phyloP scores from a whole-genome alignment of 192 early-diverging fungal species.

The Chytriomyces sp. region DNA sequence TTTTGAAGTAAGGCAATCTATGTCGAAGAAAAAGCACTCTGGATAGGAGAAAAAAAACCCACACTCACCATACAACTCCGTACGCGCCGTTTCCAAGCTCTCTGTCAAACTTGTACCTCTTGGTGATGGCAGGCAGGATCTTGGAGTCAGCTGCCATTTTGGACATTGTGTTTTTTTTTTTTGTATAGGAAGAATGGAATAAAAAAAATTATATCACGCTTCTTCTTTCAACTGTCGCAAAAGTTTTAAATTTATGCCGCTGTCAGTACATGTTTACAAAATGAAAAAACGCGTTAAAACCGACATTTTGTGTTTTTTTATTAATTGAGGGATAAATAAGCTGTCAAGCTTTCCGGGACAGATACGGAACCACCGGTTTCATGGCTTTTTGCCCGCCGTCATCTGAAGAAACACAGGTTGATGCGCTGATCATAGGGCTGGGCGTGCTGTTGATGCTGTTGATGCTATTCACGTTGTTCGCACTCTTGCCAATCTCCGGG shows the following conservation, averaged over 20 bases:
- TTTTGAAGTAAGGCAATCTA: neutral
- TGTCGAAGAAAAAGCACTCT: neutral
- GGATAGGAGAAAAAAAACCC: neutral
- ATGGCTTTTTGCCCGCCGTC: neutral
- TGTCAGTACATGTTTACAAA: no score
- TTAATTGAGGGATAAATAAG: no score
- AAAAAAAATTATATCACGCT: no score
- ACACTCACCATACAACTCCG: conserved; percentile 41
- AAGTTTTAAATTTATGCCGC: no score
- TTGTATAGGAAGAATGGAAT: no score
- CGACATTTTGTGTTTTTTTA: no score
- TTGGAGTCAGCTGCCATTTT: conserved; percentile 17
- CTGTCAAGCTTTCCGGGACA: neutral
- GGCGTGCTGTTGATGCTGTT: neutral
- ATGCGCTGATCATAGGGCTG: neutral
- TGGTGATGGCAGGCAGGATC: conserved; percentile 40
- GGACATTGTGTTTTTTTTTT: conserved; percentile 2
- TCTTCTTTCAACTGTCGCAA: no score
- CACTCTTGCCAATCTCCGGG: conserved; percentile 29
- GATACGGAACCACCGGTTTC: neutral
- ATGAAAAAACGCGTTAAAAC: no score
- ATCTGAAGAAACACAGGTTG: neutral
- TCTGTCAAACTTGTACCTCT: conserved; percentile 39
- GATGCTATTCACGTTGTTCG: no score
- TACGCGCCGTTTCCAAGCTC: conserved; percentile 48